phyloP scores from a whole-genome alignment of 1,284 basidiomycete species.

The Stygiomarasmius scandens region DNA sequence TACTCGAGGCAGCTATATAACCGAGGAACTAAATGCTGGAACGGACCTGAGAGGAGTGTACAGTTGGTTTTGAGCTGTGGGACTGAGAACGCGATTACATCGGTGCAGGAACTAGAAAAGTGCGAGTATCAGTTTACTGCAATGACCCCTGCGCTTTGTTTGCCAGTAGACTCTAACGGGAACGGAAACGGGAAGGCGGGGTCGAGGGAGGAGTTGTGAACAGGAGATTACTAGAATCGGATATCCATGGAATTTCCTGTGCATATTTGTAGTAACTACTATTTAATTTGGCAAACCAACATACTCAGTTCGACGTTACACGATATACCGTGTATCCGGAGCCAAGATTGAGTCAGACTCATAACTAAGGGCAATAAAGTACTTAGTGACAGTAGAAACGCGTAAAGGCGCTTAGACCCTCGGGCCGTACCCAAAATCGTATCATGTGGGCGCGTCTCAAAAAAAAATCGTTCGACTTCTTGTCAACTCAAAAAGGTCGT shows the following conservation, averaged over 20 bases:
- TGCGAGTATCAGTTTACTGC: slow-evolving; percentile 94
- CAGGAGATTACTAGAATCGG: no score
- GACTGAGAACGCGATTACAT: slow-evolving; percentile 80
- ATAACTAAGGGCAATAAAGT: no score
- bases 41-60: slow-evolving; percentile 88
- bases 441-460: neutral
- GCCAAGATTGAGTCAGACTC: no score
- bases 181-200: slow-evolving; percentile 39
- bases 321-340: no score
- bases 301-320: no score
- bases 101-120: slow-evolving; percentile 92
- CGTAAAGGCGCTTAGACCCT: no score
- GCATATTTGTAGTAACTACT: no score
- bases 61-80: slow-evolving; percentile 87
- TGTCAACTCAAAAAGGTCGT: neutral
- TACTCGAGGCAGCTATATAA: slow-evolving; percentile 85
- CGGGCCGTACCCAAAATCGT: no score
- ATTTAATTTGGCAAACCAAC: no score
- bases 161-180: slow-evolving; percentile 47
- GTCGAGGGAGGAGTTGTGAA: slow-evolving; percentile 53
- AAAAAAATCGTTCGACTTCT: neutral
- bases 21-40: slow-evolving; percentile 92
- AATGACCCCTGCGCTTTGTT: slow-evolving; percentile 88
- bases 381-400: no score
- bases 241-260: no score